Evolutionary conservation across 2,329 filamentous ascomycete species (phyloP).

Genomic region (Macrophomina tecta): DNA sequence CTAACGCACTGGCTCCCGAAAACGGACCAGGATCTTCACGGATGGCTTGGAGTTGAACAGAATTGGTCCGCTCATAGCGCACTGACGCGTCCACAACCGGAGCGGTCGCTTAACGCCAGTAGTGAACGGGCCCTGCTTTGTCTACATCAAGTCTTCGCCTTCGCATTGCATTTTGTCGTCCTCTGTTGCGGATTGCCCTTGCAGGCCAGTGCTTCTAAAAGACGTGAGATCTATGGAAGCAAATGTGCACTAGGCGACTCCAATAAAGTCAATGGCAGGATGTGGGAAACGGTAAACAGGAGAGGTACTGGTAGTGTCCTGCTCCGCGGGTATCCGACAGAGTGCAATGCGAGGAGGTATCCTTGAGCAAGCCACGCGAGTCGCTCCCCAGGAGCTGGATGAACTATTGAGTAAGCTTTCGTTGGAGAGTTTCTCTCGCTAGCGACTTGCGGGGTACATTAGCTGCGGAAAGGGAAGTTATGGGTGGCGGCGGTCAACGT

Average conservation of each 20-base stretch:
- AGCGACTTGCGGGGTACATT: slow-evolving; percentile 20
- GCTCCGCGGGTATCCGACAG: not conserved
- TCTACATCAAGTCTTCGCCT: not conserved
- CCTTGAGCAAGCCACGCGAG: slow-evolving; percentile 6
- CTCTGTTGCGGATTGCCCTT: not conserved
- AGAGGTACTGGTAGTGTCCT: not conserved
- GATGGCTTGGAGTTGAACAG: not conserved
- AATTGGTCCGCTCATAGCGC: not conserved
- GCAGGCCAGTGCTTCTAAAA: too few relatives aligned
- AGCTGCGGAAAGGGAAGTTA: slow-evolving; percentile 1
- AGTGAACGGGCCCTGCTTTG: too few relatives aligned
- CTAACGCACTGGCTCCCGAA: slow-evolving; percentile 10
- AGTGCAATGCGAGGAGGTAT: not conserved
- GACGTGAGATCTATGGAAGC: too few relatives aligned
- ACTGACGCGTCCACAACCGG: not conserved
- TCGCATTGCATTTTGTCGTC: not conserved
- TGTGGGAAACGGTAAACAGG: not conserved
- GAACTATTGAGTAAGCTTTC: slow-evolving; percentile 1
- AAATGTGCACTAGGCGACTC: too few relatives aligned
- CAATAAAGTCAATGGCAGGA: not conserved
- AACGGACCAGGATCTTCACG: slow-evolving; percentile 13
- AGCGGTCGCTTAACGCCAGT: not conserved
- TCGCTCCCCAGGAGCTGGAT: not conserved
- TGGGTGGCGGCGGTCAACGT: slow-evolving; percentile 1
- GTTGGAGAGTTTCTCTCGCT: not conserved